Conservation (phyloP, 148 eudicot species). For the Vaccinium corymbosum region DNA sequence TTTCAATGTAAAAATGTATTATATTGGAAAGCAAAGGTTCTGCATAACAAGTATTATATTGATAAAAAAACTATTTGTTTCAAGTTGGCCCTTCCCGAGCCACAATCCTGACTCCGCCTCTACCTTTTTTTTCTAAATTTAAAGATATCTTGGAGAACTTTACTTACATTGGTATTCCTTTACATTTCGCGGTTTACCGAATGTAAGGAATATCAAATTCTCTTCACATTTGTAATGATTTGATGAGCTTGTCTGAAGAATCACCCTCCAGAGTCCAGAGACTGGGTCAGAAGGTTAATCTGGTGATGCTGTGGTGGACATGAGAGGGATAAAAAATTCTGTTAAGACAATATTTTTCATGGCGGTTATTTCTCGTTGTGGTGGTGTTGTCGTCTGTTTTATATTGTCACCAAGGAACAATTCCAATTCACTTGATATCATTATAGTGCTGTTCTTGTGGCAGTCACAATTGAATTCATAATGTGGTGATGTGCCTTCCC, state of each 20-base stretch:
- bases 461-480: neutral
- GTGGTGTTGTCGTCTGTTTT: neutral
- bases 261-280: neutral
- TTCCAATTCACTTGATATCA: neutral
- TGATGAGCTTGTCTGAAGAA: neutral
- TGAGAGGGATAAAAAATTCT: neutral
- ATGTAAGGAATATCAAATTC: neutral
- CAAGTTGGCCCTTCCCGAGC: no score
- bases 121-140: neutral
- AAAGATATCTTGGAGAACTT: neutral
- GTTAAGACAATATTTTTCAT: neutral
- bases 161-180: neutral
- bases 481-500: conserved; percentile 5
- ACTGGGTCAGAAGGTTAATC: neutral
- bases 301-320: conserved; percentile 3
- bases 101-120: neutral
- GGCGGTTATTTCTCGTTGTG: neutral
- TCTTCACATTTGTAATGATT: neutral
- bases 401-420: neutral
- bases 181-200: neutral
- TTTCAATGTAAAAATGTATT: no score
- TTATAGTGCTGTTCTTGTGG: neutral
- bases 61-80: no score
- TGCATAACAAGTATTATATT: no score
- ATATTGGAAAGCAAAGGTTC: no score